These are phyloP conservation scores for Candida pseudocylindracea DNA, from an alignment of 1,139 yeast genomes.

Conservation along the genomic window DNA sequence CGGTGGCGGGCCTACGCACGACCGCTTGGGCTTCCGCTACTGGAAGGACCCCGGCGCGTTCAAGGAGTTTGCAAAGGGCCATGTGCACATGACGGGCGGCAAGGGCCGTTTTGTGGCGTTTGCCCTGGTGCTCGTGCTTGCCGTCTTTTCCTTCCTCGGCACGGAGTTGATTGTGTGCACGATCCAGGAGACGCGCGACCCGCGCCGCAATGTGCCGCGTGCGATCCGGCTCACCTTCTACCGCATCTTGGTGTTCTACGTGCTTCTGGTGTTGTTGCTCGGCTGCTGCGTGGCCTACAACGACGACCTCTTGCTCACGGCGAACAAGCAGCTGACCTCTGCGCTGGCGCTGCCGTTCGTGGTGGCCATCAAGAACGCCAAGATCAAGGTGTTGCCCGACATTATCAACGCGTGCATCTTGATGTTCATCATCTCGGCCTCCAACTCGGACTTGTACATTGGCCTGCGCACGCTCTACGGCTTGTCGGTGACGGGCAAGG, in stretches of 20 bases:
- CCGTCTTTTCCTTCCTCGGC: slow-evolving; percentile 60
- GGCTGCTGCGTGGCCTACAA: slow-evolving; percentile 60
- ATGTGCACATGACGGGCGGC: slow-evolving; percentile 9
- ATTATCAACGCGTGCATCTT: slow-evolving; percentile 22
- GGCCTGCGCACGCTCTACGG: slow-evolving; percentile 23
- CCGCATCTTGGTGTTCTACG: slow-evolving; percentile 53
- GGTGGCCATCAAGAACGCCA: slow-evolving; percentile 23
- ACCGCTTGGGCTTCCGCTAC: slow-evolving; percentile 41
- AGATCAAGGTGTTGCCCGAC: slow-evolving; percentile 18
- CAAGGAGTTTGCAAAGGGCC: slow-evolving; percentile 4
- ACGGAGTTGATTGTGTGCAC: slow-evolving; percentile 50
- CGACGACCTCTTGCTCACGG: slow-evolving; percentile 32
- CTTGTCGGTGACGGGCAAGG: slow-evolving; percentile 21
- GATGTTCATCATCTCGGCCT: slow-evolving; percentile 21
- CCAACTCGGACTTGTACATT: slow-evolving; percentile 25
- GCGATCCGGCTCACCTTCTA: slow-evolving; percentile 58
- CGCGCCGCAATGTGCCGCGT: slow-evolving; percentile 53
- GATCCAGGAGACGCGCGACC: slow-evolving; percentile 59
- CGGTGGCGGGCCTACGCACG: slow-evolving; percentile 39
- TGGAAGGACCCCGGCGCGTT: slow-evolving; percentile 48
- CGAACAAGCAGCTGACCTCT: slow-evolving; percentile 15
- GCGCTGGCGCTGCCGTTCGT: slow-evolving; percentile 67
- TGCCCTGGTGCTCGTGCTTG: slow-evolving; percentile 42
- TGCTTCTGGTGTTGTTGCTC: slow-evolving; percentile 38
- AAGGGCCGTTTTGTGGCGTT: slow-evolving; percentile 42